phyloP scores from a whole-genome alignment of 768 basidiomycete genomes.

The Russula vinacea region DNA sequence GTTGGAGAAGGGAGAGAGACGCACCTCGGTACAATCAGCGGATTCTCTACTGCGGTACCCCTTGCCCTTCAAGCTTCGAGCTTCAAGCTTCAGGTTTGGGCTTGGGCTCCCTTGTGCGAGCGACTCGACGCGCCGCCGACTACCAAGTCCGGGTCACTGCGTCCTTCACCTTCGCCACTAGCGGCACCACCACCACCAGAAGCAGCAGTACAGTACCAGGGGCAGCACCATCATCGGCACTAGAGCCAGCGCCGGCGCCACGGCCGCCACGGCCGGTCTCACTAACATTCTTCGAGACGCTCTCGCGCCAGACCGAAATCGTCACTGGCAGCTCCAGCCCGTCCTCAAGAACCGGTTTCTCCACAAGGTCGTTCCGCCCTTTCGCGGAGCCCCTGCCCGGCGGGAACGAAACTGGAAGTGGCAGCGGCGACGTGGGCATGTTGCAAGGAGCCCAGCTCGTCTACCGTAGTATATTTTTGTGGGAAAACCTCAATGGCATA shows the following conservation, averaged over 20 bases:
- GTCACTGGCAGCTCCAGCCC: slow-evolving; percentile 38
- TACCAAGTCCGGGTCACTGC: slow-evolving; percentile 28
- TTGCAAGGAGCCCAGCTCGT: too few species aligned
- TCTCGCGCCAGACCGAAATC: slow-evolving; percentile 40
- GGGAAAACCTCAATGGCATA: too few species aligned
- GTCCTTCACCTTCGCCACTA: slow-evolving; percentile 9
- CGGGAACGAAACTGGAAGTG: background rate
- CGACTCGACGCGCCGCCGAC: slow-evolving; percentile 21
- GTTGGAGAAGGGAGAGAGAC: slow-evolving; percentile 5
- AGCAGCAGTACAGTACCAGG: too few species aligned
- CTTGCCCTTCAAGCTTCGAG: slow-evolving; percentile 29
- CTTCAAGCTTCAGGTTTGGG: too few species aligned
- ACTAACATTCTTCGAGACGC: slow-evolving; percentile 37
- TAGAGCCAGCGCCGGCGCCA: background rate
- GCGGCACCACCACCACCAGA: too few species aligned
- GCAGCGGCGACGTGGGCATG: background rate
- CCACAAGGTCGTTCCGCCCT: slow-evolving; percentile 35
- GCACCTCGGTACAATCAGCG: slow-evolving; percentile 35
- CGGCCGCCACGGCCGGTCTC: slow-evolving; percentile 20
- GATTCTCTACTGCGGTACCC: slow-evolving; percentile 30
- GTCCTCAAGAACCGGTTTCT: slow-evolving; percentile 37
- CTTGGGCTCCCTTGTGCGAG: slow-evolving; percentile 20
- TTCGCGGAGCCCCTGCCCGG: slow-evolving; percentile 23
- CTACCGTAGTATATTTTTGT: too few species aligned
- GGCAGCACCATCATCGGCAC: too few species aligned